Evolutionary conservation across 1,284 basidiomycete genomes (phyloP).

Genomic region (Hemileia vastatrix): DNA sequence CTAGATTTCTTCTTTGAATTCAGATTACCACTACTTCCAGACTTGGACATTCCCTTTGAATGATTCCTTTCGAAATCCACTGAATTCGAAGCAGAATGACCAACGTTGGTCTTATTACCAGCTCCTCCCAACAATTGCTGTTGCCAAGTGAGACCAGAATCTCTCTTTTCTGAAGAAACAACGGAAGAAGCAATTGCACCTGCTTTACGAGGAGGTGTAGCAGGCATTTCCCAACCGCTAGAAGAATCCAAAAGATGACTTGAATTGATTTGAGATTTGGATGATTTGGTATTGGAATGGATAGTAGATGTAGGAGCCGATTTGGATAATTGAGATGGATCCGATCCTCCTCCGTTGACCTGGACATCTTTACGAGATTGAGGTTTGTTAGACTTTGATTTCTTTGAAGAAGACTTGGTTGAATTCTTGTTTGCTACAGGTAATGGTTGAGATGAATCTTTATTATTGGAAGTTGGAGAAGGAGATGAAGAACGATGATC

Average conservation of each 20-base stretch:
- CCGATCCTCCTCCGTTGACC: background rate
- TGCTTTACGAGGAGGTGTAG: background rate
- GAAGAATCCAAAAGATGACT: background rate
- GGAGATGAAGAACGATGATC: too few relatives aligned
- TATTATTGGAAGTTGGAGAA: too few relatives aligned
- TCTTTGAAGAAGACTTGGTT: too few relatives aligned
- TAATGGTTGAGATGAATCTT: too few relatives aligned
- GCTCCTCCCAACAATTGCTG: constrained; percentile 28
- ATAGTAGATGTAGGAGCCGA: background rate
- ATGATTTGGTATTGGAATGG: background rate
- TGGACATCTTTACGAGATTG: too few relatives aligned
- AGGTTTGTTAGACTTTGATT: too few relatives aligned
- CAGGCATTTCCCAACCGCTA: background rate
- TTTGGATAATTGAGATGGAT: background rate
- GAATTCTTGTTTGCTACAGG: too few relatives aligned
- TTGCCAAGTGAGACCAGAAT: constrained; percentile 32
- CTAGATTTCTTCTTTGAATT: constrained; percentile 23
- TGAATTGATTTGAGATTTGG: background rate
- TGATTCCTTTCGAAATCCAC: too few relatives aligned
- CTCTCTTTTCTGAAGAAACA: background rate
- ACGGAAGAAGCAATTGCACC: background rate
- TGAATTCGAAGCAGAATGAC: too few relatives aligned
- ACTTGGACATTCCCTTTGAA: background rate
- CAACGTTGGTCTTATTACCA: too few relatives aligned
- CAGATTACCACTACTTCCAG: background rate